Percentiles rank a stretch among this genome's conserved stretches.
Conservation (phyloP, 2,329 filamentous ascomycete genomes). For the Penicillium sp. region DNA sequence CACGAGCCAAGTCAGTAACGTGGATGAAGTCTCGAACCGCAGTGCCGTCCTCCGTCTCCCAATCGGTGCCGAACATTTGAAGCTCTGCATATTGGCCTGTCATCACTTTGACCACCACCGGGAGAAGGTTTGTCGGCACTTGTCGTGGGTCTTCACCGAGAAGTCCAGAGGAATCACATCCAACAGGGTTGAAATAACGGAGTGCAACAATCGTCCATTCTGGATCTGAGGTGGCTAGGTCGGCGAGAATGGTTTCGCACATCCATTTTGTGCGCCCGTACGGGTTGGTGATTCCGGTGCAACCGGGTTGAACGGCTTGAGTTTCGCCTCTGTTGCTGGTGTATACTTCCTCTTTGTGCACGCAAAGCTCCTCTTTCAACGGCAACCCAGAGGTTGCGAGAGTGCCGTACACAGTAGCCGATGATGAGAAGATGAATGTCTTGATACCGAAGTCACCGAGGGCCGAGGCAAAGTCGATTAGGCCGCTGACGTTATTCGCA, state of each 20-base stretch:
- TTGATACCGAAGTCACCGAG: conserved; percentile 57
- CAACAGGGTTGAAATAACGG: conserved; percentile 63
- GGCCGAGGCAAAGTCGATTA: conserved; percentile 54
- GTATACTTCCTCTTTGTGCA: conserved; percentile 47
- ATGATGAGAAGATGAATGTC: conserved; percentile 62
- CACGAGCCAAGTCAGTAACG: conserved; percentile 58
- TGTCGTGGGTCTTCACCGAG: conserved; percentile 59
- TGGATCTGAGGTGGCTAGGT: conserved; percentile 55
- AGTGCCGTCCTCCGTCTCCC: conserved; percentile 60
- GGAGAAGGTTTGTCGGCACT: conserved; percentile 59
- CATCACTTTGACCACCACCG: conserved; percentile 58
- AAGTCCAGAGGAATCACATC: conserved; percentile 58
- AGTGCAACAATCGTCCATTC: conserved; percentile 59
- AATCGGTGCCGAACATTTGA: conserved; percentile 60
- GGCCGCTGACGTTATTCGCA: conserved; percentile 60
- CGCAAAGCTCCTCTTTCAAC: conserved; percentile 52
- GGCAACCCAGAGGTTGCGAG: conserved; percentile 48
- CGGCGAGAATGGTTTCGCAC: conserved; percentile 60
- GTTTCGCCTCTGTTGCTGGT: conserved; percentile 42
- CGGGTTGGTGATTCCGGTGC: conserved; percentile 56
- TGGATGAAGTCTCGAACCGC: conserved; percentile 64
- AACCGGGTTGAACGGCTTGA: conserved; percentile 44
- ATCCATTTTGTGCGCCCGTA: conserved; percentile 65
- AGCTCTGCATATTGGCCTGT: conserved; percentile 50
- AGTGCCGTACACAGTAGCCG: conserved; percentile 60